These are phyloP conservation scores for Cutaneotrichosporon mucoides DNA, from an alignment of 1,284 basidiomycete genomes.

Conservation along the genomic window DNA sequence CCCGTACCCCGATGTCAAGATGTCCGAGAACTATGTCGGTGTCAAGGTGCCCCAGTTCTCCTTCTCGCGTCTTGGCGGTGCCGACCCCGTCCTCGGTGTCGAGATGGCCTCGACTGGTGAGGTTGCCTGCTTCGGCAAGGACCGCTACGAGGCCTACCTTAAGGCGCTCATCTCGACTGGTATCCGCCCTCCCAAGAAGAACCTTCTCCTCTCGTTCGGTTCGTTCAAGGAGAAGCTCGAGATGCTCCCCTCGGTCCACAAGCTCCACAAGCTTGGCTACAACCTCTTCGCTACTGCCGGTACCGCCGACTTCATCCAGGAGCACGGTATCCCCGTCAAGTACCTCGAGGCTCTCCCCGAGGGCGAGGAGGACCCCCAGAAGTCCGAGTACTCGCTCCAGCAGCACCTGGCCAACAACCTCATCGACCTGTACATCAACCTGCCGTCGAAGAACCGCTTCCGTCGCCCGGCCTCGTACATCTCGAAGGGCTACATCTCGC, in stretches of 20 bases:
- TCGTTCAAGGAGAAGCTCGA: conserved; percentile 98
- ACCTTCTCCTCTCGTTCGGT: conserved; percentile 54
- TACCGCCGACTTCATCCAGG: conserved; percentile 92
- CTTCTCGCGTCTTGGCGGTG: conserved; percentile 90
- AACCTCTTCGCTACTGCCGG: conserved; percentile 96
- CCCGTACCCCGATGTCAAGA: conserved; percentile 79
- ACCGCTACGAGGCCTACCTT: conserved; percentile 98
- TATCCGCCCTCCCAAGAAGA: conserved; percentile 77
- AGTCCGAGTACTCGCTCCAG: conserved; percentile 91
- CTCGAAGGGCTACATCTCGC: conserved; percentile 93
- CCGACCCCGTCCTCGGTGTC: conserved; percentile 96
- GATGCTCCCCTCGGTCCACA: conserved; percentile 93
- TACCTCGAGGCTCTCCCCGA: conserved; percentile 84
- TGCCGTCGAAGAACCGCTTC: conserved; percentile 97
- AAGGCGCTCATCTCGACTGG: conserved; percentile 96
- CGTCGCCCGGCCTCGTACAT: conserved; percentile 95
- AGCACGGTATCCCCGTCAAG: conserved; percentile 57
- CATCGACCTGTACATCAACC: conserved; percentile 98
- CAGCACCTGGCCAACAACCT: conserved; percentile 93
- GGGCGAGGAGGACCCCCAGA: conserved; percentile 67
- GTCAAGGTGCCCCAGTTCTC: conserved; percentile 99
- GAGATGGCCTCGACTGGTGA: conserved; percentile 99
- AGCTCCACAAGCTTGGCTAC: conserved; percentile 88
- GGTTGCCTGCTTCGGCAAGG: conserved; percentile 94
- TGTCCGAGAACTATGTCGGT: conserved; percentile 91